Conservation (phyloP, 768 basidiomycete genomes). For the Clitopilus passeckerianus region DNA sequence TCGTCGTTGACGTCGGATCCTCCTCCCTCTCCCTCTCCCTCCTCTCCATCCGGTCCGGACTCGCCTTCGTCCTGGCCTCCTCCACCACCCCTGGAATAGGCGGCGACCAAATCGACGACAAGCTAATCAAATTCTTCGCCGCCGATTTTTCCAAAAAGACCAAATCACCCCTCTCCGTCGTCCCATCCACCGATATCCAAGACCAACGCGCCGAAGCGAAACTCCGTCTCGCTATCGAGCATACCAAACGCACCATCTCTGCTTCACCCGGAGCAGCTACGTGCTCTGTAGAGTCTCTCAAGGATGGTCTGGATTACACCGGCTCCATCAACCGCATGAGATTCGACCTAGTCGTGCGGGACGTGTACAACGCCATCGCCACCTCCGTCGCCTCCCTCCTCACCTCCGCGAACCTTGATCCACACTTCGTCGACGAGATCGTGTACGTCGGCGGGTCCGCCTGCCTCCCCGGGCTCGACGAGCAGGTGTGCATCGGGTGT, state of each 20-base stretch:
- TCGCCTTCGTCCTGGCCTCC: constrained; percentile 59
- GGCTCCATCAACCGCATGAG: constrained; percentile 46
- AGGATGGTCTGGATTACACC: constrained; percentile 90
- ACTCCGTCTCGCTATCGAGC: constrained; percentile 86
- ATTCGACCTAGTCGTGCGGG: constrained; percentile 57
- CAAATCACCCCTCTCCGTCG: constrained; percentile 64
- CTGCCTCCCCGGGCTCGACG: constrained; percentile 71
- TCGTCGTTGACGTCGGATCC: constrained; percentile 78
- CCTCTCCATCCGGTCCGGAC: constrained; percentile 71
- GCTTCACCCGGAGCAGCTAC: constrained; percentile 86
- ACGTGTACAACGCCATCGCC: constrained; percentile 56
- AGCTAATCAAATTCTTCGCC: constrained; percentile 86
- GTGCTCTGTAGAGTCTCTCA: constrained; percentile 90
- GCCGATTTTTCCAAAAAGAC: constrained; percentile 98
- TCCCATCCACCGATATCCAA: constrained; percentile 46
- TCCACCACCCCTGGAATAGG: constrained; percentile 45
- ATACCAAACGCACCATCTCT: constrained; percentile 89
- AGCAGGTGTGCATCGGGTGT: constrained; percentile 36
- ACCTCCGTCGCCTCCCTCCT: constrained; percentile 50
- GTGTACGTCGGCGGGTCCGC: constrained; percentile 78
- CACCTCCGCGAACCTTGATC: constrained; percentile 45
- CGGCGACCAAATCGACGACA: constrained; percentile 72
- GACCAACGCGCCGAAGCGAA: constrained; percentile 92
- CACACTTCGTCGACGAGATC: constrained; percentile 70
- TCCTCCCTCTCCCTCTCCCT: constrained; percentile 68